Evolutionary conservation across 495 filamentous ascomycete species (phyloP), one percentile per base, ranked within the genome.

Genomic region (Podospora pseudoanserina): DNA sequence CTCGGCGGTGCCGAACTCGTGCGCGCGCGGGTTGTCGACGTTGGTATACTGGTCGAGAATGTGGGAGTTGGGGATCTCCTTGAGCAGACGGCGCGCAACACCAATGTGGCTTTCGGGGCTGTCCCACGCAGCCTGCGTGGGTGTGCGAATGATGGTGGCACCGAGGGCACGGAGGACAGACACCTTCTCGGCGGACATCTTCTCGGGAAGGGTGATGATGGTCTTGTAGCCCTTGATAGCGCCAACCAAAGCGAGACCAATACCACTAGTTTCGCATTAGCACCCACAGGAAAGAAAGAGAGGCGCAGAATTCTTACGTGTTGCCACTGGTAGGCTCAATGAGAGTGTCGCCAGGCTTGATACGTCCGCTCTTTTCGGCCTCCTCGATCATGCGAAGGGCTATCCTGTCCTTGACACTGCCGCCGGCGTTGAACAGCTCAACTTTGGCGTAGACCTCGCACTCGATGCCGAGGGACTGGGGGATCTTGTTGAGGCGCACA

Each of bases 141-240:
- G 96, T 1, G 95, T 99, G 61, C 95, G 90, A 71, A 99, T 97
- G 76, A 99, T 98, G 71, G 95, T 97, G 26, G 95, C 94, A 67
- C 95, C 95, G 39, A 99, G 86, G 19, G 95, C 94, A 60, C 92
- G 88, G 28, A 99, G 84, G 13, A 99, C 95, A 2, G 93, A 88
- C 15, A 99, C 96, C 78, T 99, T 99, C 80, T 99, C 95, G 30
- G 92, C 88, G 5, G 93, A 97, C 95, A 99, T 99, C 84, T 99
- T 99, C 82, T 99, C 95, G 53, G 95, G 95, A 2, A 99, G 87
- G 0, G 95, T 99, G 75, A 99, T 99, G 79, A 99, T 97, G 18
- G 92, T 95, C 79, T 94, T 95, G 81, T 99, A 99, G 63, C 91
- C 94, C 82, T 97, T 97, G 68, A 99, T 90, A 7, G 95, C 95